phyloP scores from a whole-genome alignment of 1,284 basidiomycete species.

The Mycosarcoma mackinlayi region DNA sequence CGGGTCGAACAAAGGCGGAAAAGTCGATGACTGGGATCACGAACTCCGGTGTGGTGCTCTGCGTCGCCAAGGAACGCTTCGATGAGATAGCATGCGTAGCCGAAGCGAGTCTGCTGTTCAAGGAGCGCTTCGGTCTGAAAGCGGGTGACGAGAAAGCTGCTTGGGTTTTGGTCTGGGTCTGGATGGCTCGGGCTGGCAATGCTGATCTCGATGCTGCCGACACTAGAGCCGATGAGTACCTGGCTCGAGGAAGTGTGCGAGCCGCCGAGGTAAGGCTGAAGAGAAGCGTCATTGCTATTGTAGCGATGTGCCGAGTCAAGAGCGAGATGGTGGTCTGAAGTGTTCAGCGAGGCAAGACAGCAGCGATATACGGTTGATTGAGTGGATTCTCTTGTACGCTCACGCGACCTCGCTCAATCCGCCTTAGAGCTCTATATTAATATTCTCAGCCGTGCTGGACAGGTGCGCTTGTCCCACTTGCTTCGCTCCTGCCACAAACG shows the following conservation, averaged over 20 bases:
- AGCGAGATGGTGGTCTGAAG: slow-evolving; percentile 6
- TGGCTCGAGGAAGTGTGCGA: slow-evolving; percentile 1
- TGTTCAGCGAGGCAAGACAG: too few species aligned
- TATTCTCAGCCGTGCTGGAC: background rate
- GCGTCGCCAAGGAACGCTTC: slow-evolving; percentile 14
- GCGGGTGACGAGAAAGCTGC: background rate
- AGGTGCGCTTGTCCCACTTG: too few species aligned
- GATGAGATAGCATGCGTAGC: background rate
- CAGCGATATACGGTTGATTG: background rate
- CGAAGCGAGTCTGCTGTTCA: background rate
- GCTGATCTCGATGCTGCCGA: background rate
- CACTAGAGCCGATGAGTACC: background rate
- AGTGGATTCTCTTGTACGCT: too few species aligned
- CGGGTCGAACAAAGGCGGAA: slow-evolving; percentile 73
- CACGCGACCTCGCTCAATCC: background rate
- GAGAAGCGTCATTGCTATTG: background rate
- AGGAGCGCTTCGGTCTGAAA: background rate
- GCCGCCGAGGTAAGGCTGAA: background rate
- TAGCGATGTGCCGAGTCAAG: background rate
- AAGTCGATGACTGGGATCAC: slow-evolving; percentile 80
- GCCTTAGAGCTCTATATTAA: too few species aligned
- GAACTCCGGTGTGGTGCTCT: slow-evolving; percentile 18
- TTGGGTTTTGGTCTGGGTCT: slow-evolving; percentile 3
- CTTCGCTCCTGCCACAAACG: too few species aligned
- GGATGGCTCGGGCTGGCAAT: background rate